Conservation (phyloP, 1,284 basidiomycete genomes). For the Singerocomus rubriflavus region DNA sequence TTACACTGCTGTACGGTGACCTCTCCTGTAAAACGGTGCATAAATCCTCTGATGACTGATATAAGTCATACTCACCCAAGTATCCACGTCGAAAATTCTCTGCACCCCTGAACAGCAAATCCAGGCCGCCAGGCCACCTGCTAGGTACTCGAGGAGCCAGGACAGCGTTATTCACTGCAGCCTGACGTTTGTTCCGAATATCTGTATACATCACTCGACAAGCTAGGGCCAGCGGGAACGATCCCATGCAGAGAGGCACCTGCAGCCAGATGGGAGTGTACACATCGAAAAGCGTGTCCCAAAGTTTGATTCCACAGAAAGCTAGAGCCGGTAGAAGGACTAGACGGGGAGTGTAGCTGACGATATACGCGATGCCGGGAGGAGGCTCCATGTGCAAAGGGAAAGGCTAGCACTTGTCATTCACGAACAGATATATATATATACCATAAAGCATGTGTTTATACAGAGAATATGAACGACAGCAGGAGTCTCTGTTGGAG, state of each 20-base stretch:
- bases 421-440: slow-evolving; percentile 10
- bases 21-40: slow-evolving; percentile 29
- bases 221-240: slow-evolving; percentile 28
- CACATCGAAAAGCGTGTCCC: slow-evolving; percentile 1
- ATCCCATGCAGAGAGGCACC: slow-evolving; percentile 18
- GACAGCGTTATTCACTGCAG: slow-evolving; percentile 33
- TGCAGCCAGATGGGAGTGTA: slow-evolving; percentile 19
- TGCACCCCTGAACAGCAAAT: slow-evolving; percentile 24
- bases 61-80: slow-evolving; percentile 29
- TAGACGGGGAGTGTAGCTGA: slow-evolving; percentile 18
- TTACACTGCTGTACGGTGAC: slow-evolving; percentile 14
- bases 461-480: neutral
- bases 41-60: neutral
- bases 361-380: slow-evolving; percentile 28
- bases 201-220: slow-evolving; percentile 21
- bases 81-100: slow-evolving; percentile 31
- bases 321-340: slow-evolving; percentile 18
- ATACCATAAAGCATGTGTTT: slow-evolving; percentile 10
- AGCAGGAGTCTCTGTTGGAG: too few relatives aligned
- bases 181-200: slow-evolving; percentile 27
- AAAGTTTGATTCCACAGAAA: slow-evolving; percentile 14
- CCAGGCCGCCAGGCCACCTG: slow-evolving; percentile 34
- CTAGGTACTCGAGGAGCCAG: slow-evolving; percentile 31
- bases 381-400: slow-evolving; percentile 21
- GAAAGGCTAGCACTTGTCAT: neutral